Base-by-base conservation (phyloP, 768 basidiomycete species). In the Tephrocybe rancida region DNA sequence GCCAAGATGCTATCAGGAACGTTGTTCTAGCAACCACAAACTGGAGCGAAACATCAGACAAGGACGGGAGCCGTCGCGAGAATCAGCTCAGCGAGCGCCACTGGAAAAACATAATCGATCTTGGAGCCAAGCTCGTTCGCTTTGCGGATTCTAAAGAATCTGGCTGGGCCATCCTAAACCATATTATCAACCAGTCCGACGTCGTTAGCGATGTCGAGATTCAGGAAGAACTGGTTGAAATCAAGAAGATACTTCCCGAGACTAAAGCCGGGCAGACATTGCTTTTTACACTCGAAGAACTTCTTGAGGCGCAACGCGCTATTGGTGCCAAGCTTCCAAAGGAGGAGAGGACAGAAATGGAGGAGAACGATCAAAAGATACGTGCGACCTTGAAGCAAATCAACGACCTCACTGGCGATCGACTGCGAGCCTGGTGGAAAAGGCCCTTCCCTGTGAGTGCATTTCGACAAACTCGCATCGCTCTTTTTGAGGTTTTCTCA, bases 11-110 rank as follows among this genome's bases (percentile, higher is more conserved):
- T 5, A 69, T 76, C 54, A 68, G 69, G 47, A 76, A 78, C 50
- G 77, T 81, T 32, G 66, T 78, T 44, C 68, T 81, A 52, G 70
- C 70, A 30, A 79, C 79, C 44, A 80, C 73, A n/a, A 79, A 73
- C 72, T 80, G 79, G 78, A 67, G 66, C 13, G 66, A 67, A 50
- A 73, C 73, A 22, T 30, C 41, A 4, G 30, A 10, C 7, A 48
- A 55, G 10, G 34, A 49, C 1, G 54, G 41, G 11, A 42, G 22
- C 14, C 30, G 43, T 35, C 48, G 48, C 24, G 54, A 55, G 37
- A 37, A 38, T 6, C 41, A 55, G 24, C 29, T 55, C 14, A 50
- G 35, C 18, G 48, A 44, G 8, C 30, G 42, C 19, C 47, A 55
- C 34, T 55, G 54, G 54, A 44, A 48, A 13, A 21, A 37, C 35